Conservation (phyloP, 257 asterid genomes). For the Capsicum pubescens region DNA sequence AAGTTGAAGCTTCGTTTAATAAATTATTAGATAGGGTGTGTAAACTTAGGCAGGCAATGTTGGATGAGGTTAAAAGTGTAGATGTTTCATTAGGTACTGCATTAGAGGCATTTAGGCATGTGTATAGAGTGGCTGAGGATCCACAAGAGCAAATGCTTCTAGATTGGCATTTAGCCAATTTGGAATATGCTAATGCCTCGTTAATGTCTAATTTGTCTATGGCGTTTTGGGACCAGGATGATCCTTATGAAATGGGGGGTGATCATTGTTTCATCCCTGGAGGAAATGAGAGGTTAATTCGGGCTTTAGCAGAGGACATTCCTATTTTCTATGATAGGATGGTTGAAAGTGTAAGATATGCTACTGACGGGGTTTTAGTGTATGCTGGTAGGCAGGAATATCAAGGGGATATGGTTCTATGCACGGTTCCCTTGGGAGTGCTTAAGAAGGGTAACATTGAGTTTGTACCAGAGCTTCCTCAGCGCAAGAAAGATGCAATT, state of each 20-base stretch:
- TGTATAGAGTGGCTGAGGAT: conserved; percentile 86
- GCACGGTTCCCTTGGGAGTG: conserved; percentile 89
- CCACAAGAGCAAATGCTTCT: conserved; percentile 87
- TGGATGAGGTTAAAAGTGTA: conserved; percentile 80
- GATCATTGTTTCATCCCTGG: conserved; percentile 99
- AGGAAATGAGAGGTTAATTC: conserved; percentile 87
- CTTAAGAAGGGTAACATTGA: conserved; percentile 76
- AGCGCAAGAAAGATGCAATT: conserved; percentile 81
- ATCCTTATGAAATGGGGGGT: conserved; percentile 98
- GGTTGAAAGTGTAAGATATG: conserved; percentile 74
- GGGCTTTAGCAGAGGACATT: conserved; percentile 84
- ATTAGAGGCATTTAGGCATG: conserved; percentile 83
- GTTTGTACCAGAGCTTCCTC: conserved; percentile 91
- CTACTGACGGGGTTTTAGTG: conserved; percentile 79
- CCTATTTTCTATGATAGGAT: conserved; percentile 72
- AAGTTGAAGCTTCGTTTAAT: conserved; percentile 84
- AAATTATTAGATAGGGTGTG: conserved; percentile 94
- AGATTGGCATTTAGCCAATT: conserved; percentile 99
- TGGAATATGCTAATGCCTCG: conserved; percentile 95
- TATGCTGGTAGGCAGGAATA: conserved; percentile 81
- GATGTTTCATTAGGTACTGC: conserved; percentile 89
- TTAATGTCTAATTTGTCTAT: conserved; percentile 89
- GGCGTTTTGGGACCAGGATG: conserved; percentile 99
- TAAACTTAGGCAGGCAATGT: conserved; percentile 89
- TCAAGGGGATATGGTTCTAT: conserved; percentile 83